Evolutionary conservation across 2,329 filamentous ascomycete species (phyloP), one percentile per base, ranked within the genome.

Genomic region (Aspergillus tanneri): DNA sequence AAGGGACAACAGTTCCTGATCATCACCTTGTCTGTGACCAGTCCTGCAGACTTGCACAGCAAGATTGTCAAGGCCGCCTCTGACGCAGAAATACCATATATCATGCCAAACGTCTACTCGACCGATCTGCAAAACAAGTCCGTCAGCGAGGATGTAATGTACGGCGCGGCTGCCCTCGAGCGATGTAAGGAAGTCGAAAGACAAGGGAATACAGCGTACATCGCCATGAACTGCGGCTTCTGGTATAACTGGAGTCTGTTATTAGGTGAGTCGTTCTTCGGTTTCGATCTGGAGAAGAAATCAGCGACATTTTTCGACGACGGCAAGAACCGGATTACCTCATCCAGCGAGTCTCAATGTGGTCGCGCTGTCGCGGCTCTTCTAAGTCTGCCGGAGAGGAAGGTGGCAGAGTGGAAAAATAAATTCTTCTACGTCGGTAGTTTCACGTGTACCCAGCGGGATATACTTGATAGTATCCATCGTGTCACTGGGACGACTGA

Each of bases 401-500:
- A 67, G 66, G 35, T 58, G 24, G 35, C 41, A 5, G 41, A 57
- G 19, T 58, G 47, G 12, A 50, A 49, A 32, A 80, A 83, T 62
- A 70, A 72, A 27, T 51, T 62, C 1, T 58, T 83, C 1, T 78
- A 71, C 54, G 62, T 84, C 22, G 72, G 69, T 3, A 82, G 77
- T 46, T 87, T 85, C 66, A 62, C 66, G 11, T 60, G 82, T 49
- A 80, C 67, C 40, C 85, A 87, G 65, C 72, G 74, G 9, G 83
- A 87, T 22, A 86, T 87, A 73, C 72, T 87, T 28, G 76, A 77
- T 21, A 76, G 75, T 12, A 61, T 84, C 6, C 72, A 83, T 54
- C 75, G 78, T 0, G 82, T 82, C 3, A 76, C 78, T 0, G 76
- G 76, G 0, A 80, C 77, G 0, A 77, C 70, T 2, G 78, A 83